Conservation (phyloP, 2,329 filamentous ascomycete species). For the Penicillium sp. region DNA sequence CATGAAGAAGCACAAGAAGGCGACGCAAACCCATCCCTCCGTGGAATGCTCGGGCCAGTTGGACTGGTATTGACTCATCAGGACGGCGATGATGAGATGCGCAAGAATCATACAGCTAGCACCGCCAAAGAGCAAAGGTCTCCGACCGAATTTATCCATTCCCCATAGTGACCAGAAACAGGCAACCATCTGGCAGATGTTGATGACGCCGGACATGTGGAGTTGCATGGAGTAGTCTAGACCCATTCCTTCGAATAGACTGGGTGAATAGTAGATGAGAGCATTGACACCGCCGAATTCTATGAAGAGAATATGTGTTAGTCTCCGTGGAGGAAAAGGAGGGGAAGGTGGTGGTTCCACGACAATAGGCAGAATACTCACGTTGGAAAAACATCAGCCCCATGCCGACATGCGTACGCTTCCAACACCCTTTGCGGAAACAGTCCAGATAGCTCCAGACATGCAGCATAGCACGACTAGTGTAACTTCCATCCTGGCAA, state of each 20-base stretch:
- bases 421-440: constrained; percentile 45
- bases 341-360: not conserved
- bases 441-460: constrained; percentile 32
- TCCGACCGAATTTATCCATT: constrained; percentile 30
- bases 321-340: constrained; percentile 8
- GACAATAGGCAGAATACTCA: constrained; percentile 22
- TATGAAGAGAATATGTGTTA: constrained; percentile 43
- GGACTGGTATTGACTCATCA: constrained; percentile 17
- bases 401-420: constrained; percentile 46
- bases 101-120: constrained; percentile 24
- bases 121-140: constrained; percentile 23
- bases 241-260: constrained; percentile 35
- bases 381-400: constrained; percentile 40
- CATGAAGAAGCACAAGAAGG: constrained; percentile 15
- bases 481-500: not conserved
- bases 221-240: constrained; percentile 21
- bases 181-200: constrained; percentile 31
- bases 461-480: constrained; percentile 7
- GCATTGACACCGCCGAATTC: constrained; percentile 45
- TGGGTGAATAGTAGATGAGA: constrained; percentile 49
- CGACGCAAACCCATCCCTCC: constrained; percentile 19
- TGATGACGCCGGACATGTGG: constrained; percentile 29
- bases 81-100: constrained; percentile 28
- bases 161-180: constrained; percentile 26
- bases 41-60: constrained; percentile 19